Evolutionary conservation across 1,139 yeast species (phyloP).

Genomic region (Scheffersomyces titani): DNA sequence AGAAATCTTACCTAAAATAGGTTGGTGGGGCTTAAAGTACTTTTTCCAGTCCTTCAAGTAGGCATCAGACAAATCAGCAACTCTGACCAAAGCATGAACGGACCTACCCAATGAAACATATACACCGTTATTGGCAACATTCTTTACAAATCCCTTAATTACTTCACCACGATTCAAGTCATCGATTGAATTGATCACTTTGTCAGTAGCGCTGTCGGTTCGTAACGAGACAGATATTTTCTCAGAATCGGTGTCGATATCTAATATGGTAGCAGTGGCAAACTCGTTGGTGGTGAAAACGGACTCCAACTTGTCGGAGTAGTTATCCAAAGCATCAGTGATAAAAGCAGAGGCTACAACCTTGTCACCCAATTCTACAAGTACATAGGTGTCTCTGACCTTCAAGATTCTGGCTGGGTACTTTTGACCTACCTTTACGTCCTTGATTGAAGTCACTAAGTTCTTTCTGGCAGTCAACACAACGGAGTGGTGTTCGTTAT

Average conservation of each 20-base stretch:
- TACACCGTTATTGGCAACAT: slow-evolving; percentile 74
- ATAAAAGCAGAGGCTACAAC: slow-evolving; percentile 67
- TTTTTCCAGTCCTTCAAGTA: slow-evolving; percentile 87
- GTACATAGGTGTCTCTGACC: slow-evolving; percentile 60
- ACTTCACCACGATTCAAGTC: slow-evolving; percentile 71
- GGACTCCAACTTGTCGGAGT: slow-evolving; percentile 53
- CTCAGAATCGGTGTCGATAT: slow-evolving; percentile 54
- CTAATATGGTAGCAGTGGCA: slow-evolving; percentile 61
- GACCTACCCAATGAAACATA: slow-evolving; percentile 75
- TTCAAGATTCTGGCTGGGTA: slow-evolving; percentile 69
- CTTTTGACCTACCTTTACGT: slow-evolving; percentile 57
- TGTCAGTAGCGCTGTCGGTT: slow-evolving; percentile 51
- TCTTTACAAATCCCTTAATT: slow-evolving; percentile 77
- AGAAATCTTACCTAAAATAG: slow-evolving; percentile 74
- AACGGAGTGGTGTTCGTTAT: slow-evolving; percentile 52
- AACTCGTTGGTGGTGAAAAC: slow-evolving; percentile 57
- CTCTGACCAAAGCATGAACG: slow-evolving; percentile 78
- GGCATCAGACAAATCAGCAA: slow-evolving; percentile 78
- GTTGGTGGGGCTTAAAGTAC: slow-evolving; percentile 67
- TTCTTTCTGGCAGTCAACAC: slow-evolving; percentile 52
- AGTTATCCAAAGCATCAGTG: slow-evolving; percentile 80
- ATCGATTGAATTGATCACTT: slow-evolving; percentile 45
- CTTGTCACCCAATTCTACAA: slow-evolving; percentile 65
- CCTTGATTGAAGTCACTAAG: slow-evolving; percentile 43
- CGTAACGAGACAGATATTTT: slow-evolving; percentile 70